Evolutionary conservation across 805 yeast genomes (phyloP).

Genomic region (Pichia sporocuriosa): DNA sequence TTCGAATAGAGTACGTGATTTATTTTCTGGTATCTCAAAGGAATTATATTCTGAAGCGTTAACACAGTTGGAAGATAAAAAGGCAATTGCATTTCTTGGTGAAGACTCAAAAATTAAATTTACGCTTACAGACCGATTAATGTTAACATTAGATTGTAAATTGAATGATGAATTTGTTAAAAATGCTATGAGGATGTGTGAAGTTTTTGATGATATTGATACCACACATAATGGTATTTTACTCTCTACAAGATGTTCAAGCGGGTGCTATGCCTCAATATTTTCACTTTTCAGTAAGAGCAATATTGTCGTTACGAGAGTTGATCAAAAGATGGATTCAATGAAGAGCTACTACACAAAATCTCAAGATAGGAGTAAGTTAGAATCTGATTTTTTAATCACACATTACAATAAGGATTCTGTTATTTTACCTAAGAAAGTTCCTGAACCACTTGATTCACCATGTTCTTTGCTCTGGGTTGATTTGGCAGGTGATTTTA

Average conservation of each 20-base stretch:
- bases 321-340: slow-evolving; percentile 46
- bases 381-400: slow-evolving; percentile 56
- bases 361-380: slow-evolving; percentile 57
- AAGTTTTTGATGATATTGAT: slow-evolving; percentile 27
- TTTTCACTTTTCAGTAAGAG: slow-evolving; percentile 45
- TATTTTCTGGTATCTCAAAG: slow-evolving; percentile 42
- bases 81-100: slow-evolving; percentile 46
- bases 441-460: slow-evolving; percentile 49
- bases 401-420: slow-evolving; percentile 19
- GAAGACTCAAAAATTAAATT: slow-evolving; percentile 48
- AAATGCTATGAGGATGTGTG: slow-evolving; percentile 41
- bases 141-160: slow-evolving; percentile 33
- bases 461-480: slow-evolving; percentile 72
- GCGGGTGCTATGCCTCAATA: slow-evolving; percentile 57
- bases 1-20: slow-evolving; percentile 36
- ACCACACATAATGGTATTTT: slow-evolving; percentile 43
- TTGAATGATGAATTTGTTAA: slow-evolving; percentile 36
- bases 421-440: slow-evolving; percentile 12
- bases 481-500: slow-evolving; percentile 55
- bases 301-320: slow-evolving; percentile 38
- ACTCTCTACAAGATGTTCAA: slow-evolving; percentile 48
- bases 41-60: slow-evolving; percentile 44
- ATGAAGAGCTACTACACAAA: slow-evolving; percentile 71
- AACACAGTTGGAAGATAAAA: slow-evolving; percentile 44
- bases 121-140: slow-evolving; percentile 47